A percentile compares a stretch with the other conserved stretches of the same genome.
Evolutionary conservation across 306 rosid genomes (phyloP).

Genomic region (Acacia confusa): DNA sequence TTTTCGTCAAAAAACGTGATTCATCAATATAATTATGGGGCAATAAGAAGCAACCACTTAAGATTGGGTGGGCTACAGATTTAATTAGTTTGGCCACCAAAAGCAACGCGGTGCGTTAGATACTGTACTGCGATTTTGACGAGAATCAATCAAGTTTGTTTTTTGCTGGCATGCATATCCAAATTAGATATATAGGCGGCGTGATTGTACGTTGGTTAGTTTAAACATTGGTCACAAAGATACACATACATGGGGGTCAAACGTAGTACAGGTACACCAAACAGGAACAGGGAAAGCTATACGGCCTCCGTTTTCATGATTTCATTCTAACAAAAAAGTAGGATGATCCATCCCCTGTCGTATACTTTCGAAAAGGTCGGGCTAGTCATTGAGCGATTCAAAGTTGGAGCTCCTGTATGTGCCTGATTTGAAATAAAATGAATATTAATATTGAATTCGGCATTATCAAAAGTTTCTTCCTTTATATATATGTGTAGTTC

Average conservation of each 20-base stretch:
- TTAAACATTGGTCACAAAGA: background rate
- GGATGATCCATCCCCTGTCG: conserved; percentile 20
- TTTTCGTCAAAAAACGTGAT: background rate
- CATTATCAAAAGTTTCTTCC: conserved; percentile 11
- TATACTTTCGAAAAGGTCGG: conserved; percentile 29
- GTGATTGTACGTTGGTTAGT: background rate
- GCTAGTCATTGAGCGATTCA: background rate
- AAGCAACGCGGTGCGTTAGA: background rate
- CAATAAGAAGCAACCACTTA: background rate
- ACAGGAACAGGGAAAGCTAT: background rate
- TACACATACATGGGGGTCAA: background rate
- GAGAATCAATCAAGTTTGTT: background rate
- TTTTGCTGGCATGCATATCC: background rate
- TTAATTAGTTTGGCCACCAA: background rate
- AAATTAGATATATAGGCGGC: conserved; percentile 3
- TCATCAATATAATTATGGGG: background rate
- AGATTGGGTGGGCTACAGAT: background rate
- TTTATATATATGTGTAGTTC: background rate
- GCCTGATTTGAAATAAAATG: background rate
- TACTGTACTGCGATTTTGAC: conserved; percentile 1
- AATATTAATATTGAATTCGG: background rate
- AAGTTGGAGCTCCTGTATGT: background rate
- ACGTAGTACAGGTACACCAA: background rate
- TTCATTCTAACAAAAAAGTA: background rate
- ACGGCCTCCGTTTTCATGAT: background rate